Conservation (phyloP, 108 stramenopile species). For the Cylindrotheca fusiformis region DNA sequence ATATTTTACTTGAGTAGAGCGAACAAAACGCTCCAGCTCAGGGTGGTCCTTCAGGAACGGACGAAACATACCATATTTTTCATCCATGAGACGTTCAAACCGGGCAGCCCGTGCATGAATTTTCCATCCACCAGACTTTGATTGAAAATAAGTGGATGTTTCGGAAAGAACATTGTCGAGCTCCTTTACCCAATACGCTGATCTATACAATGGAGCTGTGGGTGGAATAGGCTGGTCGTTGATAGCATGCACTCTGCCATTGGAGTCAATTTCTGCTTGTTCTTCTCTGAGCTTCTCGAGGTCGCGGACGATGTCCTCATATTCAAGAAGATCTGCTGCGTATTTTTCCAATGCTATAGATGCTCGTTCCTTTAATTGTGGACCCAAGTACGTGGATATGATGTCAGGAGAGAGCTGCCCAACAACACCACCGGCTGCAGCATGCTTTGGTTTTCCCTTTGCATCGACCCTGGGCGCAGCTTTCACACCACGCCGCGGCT, state of each 20-base stretch:
- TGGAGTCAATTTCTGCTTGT: slow-evolving; percentile 27
- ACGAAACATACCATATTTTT: slow-evolving; percentile 81
- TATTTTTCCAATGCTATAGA: slow-evolving; percentile 46
- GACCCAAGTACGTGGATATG: slow-evolving; percentile 51
- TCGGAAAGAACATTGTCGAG: slow-evolving; percentile 45
- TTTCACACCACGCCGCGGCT: slow-evolving; percentile 17
- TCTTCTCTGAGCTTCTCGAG: slow-evolving; percentile 6
- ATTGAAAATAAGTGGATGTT: slow-evolving; percentile 57
- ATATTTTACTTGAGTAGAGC: slow-evolving; percentile 64
- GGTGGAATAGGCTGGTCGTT: slow-evolving; percentile 18
- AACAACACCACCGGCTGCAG: slow-evolving; percentile 50
- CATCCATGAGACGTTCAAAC: slow-evolving; percentile 82
- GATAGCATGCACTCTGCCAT: slow-evolving; percentile 20
- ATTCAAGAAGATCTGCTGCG: slow-evolving; percentile 45
- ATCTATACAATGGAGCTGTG: slow-evolving; percentile 40
- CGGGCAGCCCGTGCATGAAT: slow-evolving; percentile 77
- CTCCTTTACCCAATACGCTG: slow-evolving; percentile 54
- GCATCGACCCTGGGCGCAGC: slow-evolving; percentile 13
- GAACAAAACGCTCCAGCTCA: slow-evolving; percentile 60
- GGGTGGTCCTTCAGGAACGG: slow-evolving; percentile 79
- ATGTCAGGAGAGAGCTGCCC: slow-evolving; percentile 72
- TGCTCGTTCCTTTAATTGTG: slow-evolving; percentile 48
- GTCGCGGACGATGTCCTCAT: slow-evolving; percentile 26
- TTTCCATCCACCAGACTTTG: slow-evolving; percentile 57
- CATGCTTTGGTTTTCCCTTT: slow-evolving; percentile 35